Base-by-base conservation (phyloP, 2,329 filamentous ascomycete genomes). In the Aspergillus japonicus region DNA sequence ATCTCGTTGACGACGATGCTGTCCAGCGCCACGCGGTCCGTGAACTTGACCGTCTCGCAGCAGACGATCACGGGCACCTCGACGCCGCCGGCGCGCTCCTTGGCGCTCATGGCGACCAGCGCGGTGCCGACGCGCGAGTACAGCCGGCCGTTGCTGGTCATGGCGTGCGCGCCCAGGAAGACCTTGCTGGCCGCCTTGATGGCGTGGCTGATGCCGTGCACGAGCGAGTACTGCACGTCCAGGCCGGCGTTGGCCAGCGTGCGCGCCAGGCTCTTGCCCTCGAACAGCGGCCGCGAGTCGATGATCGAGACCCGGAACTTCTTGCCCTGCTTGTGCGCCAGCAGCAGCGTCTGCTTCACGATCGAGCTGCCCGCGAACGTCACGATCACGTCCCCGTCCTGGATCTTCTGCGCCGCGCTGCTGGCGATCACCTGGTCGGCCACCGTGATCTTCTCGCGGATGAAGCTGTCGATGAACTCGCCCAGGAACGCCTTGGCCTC, bases 1-100 rank as follows among this genome's bases (percentile, higher is more conserved):
- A 97, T 89, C 80, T 99, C 95, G 75, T 99, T 99, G 70, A 92
- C 89, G 47, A 95, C 94, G 66, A 98, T 91, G 24, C 92, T 94
- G 77, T 98, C 95, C 14, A 96, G 86, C 6, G 92, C 90, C 11
- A 97, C 91, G 59, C 92, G 89, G 68, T 92, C 88, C 69, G 95
- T 90, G 74, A 98, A 97, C 78, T 98, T 99, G 79, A 98, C 88
- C 4, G 90, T 95, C 79, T 98, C 94, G 75, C 92, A 96, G 60
- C 96, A 89, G 3, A 96, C 91, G 35, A 96, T 88, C 60, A 98
- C 91, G 1, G 91, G 90, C 42, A 93, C 85, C 59, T 89, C 88
- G 21, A 87, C 82, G 5, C 77, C 77, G 39, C 77, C 76, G 14
- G 72, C 71, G 39, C 75, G 76, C 58, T 90, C 86, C 54, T 88